Evolutionary conservation across 768 basidiomycete genomes (phyloP), one percentile per base, ranked within the genome.

Genomic region (Macrolepiota dolichaula): DNA sequence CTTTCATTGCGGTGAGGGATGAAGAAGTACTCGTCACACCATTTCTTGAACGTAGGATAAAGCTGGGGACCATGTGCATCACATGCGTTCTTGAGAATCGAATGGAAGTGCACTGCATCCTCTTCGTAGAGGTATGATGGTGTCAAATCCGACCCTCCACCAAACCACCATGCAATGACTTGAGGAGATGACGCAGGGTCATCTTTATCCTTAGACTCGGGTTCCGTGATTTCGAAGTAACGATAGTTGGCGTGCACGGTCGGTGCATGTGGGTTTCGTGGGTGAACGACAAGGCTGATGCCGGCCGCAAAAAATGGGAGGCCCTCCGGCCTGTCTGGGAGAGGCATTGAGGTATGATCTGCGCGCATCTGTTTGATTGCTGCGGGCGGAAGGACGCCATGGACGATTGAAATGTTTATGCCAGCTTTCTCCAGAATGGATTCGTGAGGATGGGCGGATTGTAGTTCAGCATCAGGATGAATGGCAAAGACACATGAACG

Each of bases 1-100:
- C 85, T 75, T 76, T 98, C 97, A 32, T 75, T 70, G 11, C 97
- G 86, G 72, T 98, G 97, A 17, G 91, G 82, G 69, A 98, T 90
- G 73, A 81, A 89, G 74, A 99, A 99, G 77, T 99, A 99, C 71
- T 96, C 89, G 74, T 98, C 97, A 76, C 96, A 98, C 94, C 95
- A 98, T 65, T 84, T 83, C 72, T 98, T 98, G 83, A 95, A 94
- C 1, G 80, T 76, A 2, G 84, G 81, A 77, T 93, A 92, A 55
- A 96, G 78, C 27, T 77, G 75, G 2, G 77, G 64, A 40, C 91
- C 86, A 70, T 94, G 88, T 25, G 77, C 72, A 66, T 91, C 89
- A 72, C 93, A 96, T 1, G 90, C 91, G 7, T 70, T 71, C 70
- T 92, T 89, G 65, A 96, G 73, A 1, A 87, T 88, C 17, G 69